Evolutionary conservation across 805 yeast species (phyloP).

Genomic region (Starmerella sp.): DNA sequence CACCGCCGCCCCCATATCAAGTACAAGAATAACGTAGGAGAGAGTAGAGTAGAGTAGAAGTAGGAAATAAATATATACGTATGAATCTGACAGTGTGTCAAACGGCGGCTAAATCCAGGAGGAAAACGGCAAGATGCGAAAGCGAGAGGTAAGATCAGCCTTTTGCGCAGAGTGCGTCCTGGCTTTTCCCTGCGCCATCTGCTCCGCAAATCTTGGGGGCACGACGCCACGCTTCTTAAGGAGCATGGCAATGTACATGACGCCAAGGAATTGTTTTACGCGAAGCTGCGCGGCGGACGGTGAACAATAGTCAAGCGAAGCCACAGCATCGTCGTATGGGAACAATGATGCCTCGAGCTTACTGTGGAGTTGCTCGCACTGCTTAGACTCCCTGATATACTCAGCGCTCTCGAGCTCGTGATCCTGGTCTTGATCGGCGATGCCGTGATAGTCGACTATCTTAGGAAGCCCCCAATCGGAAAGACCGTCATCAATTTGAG

Average conservation of each 20-base stretch:
- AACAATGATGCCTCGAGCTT: not conserved
- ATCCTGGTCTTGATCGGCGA: not conserved
- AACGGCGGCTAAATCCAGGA: not conserved
- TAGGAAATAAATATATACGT: not conserved
- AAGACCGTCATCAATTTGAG: slow-evolving; percentile 23
- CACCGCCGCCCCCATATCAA: slow-evolving; percentile 4
- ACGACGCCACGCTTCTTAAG: not conserved
- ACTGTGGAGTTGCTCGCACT: not conserved
- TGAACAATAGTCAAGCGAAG: not conserved
- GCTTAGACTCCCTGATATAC: no score
- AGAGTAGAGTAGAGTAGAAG: not conserved
- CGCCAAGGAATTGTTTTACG: not conserved
- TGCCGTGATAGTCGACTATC: slow-evolving; percentile 6
- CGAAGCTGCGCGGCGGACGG: not conserved
- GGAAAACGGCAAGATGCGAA: not conserved
- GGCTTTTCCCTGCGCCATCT: not conserved
- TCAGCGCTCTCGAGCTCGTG: not conserved
- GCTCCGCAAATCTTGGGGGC: not conserved
- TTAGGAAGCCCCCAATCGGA: slow-evolving; percentile 27
- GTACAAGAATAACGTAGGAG: not conserved
- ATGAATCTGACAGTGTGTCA: no score
- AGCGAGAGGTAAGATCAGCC: not conserved
- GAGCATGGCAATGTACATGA: not conserved
- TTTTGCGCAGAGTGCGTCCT: not conserved
- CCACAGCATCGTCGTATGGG: not conserved